Conservation (phyloP, 108 stramenopile genomes). For the Conticribra guillardii region DNA sequence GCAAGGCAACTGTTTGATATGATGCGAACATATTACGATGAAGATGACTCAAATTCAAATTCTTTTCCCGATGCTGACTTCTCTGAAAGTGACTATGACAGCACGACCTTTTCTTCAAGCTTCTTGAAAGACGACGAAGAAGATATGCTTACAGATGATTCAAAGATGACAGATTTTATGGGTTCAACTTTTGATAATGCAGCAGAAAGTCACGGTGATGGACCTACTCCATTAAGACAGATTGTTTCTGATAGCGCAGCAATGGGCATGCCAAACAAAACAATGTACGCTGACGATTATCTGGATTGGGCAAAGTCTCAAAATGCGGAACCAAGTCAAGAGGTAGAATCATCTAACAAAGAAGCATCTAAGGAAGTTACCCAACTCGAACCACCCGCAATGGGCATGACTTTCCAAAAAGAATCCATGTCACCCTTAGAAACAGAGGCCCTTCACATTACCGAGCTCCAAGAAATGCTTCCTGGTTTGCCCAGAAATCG, state of each 20-base stretch:
- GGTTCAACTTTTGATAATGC: background rate
- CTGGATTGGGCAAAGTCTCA: slow-evolving; percentile 41
- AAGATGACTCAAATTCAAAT: slow-evolving; percentile 11
- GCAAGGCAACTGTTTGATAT: slow-evolving; percentile 60
- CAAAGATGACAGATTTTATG: background rate
- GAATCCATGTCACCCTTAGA: slow-evolving; percentile 23
- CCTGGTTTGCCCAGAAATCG: slow-evolving; percentile 72
- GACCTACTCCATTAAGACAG: slow-evolving; percentile 11
- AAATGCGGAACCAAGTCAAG: background rate
- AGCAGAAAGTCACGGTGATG: background rate
- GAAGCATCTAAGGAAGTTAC: background rate
- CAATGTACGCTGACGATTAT: slow-evolving; percentile 53
- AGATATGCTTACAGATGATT: background rate
- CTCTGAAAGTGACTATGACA: slow-evolving; percentile 2
- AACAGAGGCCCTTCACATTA: slow-evolving; percentile 37
- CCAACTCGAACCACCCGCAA: slow-evolving; percentile 13
- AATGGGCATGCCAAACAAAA: slow-evolving; percentile 10
- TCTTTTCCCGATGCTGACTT: slow-evolving; percentile 23
- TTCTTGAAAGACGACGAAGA: background rate
- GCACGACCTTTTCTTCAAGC: background rate
- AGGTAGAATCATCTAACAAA: slow-evolving; percentile 1
- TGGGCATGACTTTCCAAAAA: slow-evolving; percentile 21
- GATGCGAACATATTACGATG: slow-evolving; percentile 53
- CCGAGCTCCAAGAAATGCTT: slow-evolving; percentile 58
- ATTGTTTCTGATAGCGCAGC: background rate